Conservation (phyloP, 257 asterid genomes). For the Solanum bukasovii region DNA sequence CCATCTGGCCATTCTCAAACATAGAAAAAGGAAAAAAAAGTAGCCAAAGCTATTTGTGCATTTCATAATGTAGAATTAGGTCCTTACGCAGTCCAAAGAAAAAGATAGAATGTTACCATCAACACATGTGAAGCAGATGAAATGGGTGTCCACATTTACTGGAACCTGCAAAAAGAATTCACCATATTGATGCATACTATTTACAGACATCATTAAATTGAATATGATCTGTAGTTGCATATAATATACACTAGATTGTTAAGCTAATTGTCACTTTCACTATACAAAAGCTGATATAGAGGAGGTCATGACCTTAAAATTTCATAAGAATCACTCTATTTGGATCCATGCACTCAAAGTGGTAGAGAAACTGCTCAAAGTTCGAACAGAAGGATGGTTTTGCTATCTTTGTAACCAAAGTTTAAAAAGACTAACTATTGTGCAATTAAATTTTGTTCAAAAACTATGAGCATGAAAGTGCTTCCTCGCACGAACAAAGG, state of each 20-base stretch:
- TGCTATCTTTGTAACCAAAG: background rate
- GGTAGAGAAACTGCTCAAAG: background rate
- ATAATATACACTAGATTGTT: background rate
- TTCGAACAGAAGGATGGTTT: background rate
- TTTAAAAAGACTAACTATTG: background rate
- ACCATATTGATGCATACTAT: background rate
- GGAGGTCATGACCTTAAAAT: background rate
- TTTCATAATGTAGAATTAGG: background rate
- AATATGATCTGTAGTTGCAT: background rate
- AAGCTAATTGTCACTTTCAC: background rate
- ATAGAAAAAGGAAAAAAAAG: background rate
- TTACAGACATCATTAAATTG: background rate
- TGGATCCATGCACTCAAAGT: background rate
- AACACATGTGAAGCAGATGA: constrained; percentile 53
- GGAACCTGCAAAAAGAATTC: constrained; percentile 52
- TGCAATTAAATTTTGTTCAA: background rate
- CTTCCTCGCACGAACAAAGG: background rate
- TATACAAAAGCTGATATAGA: background rate
- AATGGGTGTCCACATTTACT: constrained; percentile 63
- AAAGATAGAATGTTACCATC: background rate
- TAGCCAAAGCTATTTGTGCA: background rate
- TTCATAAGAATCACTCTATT: background rate
- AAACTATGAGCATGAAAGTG: background rate
- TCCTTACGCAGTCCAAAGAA: background rate
- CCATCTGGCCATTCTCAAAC: background rate